Percentiles rank a stretch among this genome's conserved stretches.
Conservation (phyloP, 2,329 filamentous ascomycete genomes). For the Clonostachys sp. region DNA sequence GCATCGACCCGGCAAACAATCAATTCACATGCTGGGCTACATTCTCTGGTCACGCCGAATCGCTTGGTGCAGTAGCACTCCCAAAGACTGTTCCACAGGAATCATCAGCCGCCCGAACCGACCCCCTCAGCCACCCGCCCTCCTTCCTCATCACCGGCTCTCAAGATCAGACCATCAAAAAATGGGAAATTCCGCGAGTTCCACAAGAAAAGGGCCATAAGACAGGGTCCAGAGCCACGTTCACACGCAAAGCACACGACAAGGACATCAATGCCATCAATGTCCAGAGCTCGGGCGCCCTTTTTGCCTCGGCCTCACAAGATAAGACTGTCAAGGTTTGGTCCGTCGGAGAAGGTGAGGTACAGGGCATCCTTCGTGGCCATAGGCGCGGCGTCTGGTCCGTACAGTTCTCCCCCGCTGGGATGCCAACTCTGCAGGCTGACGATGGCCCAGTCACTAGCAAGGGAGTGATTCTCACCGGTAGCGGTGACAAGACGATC, state of each 20-base stretch:
- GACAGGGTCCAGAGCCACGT: conserved; percentile 62
- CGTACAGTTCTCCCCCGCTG: conserved; percentile 79
- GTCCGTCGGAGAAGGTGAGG: conserved; percentile 84
- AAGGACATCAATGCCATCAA: conserved; percentile 98
- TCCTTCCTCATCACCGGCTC: conserved; percentile 86
- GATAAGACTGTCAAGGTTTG: conserved; percentile 97
- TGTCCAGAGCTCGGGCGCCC: conserved; percentile 64
- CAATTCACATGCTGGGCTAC: conserved; percentile 76
- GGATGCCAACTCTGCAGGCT: conserved; percentile 68
- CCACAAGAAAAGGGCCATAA: conserved; percentile 36
- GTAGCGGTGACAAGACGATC: conserved; percentile 92
- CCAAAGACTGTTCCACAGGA: conserved; percentile 65
- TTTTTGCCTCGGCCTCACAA: conserved; percentile 95
- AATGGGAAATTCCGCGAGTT: conserved; percentile 74
- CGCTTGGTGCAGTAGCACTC: conserved; percentile 82
- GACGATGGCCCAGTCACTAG: conserved; percentile 69
- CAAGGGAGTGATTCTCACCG: conserved; percentile 81
- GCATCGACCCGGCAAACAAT: conserved; percentile 69
- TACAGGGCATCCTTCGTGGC: conserved; percentile 84
- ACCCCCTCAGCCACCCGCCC: conserved; percentile 76
- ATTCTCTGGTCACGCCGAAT: conserved; percentile 91
- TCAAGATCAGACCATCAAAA: conserved; percentile 92
- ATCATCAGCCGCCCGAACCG: conserved; percentile 64
- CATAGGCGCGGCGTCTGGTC: conserved; percentile 97
- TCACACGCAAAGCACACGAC: conserved; percentile 93